A percentile compares a stretch with the other conserved stretches of the same genome.
These are phyloP conservation scores for Thuidium tamariscinum DNA, from an alignment of 225 moss, liverwort and hornwort species.

Conservation along the genomic window DNA sequence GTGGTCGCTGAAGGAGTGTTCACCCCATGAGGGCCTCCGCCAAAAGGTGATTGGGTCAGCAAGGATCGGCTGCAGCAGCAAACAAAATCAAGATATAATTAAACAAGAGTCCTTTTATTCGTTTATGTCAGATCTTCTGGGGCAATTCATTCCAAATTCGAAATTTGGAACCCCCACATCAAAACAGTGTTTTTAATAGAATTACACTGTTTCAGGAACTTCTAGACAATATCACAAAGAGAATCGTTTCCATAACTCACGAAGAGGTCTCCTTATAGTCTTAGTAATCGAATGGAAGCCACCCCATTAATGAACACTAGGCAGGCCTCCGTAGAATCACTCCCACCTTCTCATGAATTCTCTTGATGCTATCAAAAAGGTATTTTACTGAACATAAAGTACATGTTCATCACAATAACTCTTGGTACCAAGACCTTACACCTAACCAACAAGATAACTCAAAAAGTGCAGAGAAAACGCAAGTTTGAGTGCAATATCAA, in stretches of 20 bases:
- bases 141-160: not conserved
- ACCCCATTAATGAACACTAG: not conserved
- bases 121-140: not conserved
- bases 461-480: not conserved
- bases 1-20: constrained; percentile 18
- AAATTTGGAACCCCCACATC: not conserved
- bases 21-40: not conserved
- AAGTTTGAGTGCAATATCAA: not conserved
- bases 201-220: not conserved
- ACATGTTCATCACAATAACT: not conserved
- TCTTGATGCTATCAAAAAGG: not conserved
- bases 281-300: not conserved
- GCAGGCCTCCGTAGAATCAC: not conserved
- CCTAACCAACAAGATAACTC: not conserved
- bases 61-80: constrained; percentile 38
- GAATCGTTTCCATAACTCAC: not conserved
- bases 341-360: not conserved
- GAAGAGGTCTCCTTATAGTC: not conserved
- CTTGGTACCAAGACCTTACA: not conserved
- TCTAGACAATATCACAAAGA: not conserved
- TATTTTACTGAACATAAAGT: not conserved
- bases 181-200: not conserved
- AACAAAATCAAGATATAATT: not conserved
- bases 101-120: no score
- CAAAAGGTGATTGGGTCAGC: constrained; percentile 46